phyloP scores from a whole-genome alignment of 331 rosid genomes.

The Ulmus americana region DNA sequence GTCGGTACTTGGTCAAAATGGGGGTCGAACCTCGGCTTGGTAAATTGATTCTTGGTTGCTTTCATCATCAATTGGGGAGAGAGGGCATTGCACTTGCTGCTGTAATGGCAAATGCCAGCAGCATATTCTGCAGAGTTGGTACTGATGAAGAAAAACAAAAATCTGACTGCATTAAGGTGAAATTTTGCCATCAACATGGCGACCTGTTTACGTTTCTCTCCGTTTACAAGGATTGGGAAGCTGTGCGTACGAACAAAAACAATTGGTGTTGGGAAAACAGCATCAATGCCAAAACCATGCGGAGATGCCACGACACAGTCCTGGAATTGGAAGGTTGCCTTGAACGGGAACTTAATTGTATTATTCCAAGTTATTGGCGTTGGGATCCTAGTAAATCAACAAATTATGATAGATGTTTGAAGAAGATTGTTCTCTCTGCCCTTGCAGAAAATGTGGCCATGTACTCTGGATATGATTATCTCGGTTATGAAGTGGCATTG shows the following conservation, averaged over 20 bases:
- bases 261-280: conserved; percentile 94
- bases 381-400: conserved; percentile 57
- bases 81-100: conserved; percentile 91
- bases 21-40: conserved; percentile 98
- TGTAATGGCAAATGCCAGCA: conserved; percentile 82
- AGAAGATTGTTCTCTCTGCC: conserved; percentile 69
- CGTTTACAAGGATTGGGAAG: conserved; percentile 84
- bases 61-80: conserved; percentile 35
- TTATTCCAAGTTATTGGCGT: conserved; percentile 60
- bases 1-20: conserved; percentile 60
- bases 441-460: conserved; percentile 87
- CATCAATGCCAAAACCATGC: conserved; percentile 84
- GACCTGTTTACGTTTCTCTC: conserved; percentile 91
- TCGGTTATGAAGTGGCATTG: conserved; percentile 85
- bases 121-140: conserved; percentile 88
- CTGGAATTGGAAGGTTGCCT: conserved; percentile 70
- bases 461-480: conserved; percentile 69
- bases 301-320: conserved; percentile 81
- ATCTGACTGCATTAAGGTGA: conserved; percentile 79
- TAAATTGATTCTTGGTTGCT: conserved; percentile 73
- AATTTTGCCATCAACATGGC: conserved; percentile 81
- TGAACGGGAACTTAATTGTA: conserved; percentile 47
- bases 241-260: conserved; percentile 39
- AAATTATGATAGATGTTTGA: conserved; percentile 44
- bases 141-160: conserved; percentile 58